Evolutionary conservation across 2,329 filamentous ascomycete genomes (phyloP).

Genomic region (Immersiporthe knoxdaviesiana): DNA sequence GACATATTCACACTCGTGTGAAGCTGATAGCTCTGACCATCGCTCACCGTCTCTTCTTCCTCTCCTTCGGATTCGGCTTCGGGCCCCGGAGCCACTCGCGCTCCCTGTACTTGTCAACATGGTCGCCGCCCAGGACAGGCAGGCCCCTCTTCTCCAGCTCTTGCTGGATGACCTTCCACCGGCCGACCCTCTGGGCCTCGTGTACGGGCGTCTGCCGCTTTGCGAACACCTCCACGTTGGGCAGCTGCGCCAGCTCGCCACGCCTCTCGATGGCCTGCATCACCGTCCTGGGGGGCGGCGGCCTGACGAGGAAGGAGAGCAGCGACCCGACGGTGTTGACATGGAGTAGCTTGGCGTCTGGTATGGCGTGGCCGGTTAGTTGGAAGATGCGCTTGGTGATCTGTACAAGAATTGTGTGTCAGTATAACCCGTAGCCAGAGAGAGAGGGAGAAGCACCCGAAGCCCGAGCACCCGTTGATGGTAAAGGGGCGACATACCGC

Average conservation of each 20-base stretch:
- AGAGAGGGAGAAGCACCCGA: neutral
- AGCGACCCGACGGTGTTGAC: constrained; percentile 59
- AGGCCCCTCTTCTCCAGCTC: constrained; percentile 41
- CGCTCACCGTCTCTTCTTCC: constrained; percentile 25
- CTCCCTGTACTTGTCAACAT: constrained; percentile 37
- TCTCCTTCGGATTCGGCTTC: constrained; percentile 21
- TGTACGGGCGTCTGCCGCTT: constrained; percentile 67
- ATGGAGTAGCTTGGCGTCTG: constrained; percentile 68
- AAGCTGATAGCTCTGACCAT: neutral
- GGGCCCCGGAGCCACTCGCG: constrained; percentile 36
- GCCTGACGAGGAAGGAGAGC: constrained; percentile 55
- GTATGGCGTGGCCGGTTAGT: constrained; percentile 75
- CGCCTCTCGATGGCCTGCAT: constrained; percentile 58
- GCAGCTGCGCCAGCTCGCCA: constrained; percentile 53
- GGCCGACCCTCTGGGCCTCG: constrained; percentile 41
- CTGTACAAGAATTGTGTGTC: constrained; percentile 50
- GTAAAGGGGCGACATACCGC: constrained; percentile 55
- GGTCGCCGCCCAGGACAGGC: constrained; percentile 39
- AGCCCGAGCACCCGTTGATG: neutral
- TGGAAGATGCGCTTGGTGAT: constrained; percentile 80
- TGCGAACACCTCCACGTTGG: constrained; percentile 72
- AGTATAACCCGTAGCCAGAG: too few species aligned
- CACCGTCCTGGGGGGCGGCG: constrained; percentile 64
- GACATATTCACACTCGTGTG: neutral
- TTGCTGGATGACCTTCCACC: constrained; percentile 44